Base-by-base conservation (phyloP, 768 basidiomycete genomes). In the Calocybe indica region DNA sequence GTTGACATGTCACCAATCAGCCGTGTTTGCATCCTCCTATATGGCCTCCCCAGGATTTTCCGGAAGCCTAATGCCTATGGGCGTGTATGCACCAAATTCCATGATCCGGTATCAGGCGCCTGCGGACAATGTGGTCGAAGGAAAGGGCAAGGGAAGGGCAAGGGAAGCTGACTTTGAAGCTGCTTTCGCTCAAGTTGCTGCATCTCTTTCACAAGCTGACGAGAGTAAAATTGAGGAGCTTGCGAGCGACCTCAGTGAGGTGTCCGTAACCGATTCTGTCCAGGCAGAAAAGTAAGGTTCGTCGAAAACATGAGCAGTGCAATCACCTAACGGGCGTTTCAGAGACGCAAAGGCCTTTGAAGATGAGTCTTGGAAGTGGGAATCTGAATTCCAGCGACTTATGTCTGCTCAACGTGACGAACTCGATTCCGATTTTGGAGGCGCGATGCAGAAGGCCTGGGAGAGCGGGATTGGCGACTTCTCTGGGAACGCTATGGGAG, bases 81-180 rank as follows among this genome's bases (percentile, higher is more conserved):
- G 65, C 14, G 67, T 69, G 66, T 67, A 66, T 45, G 64, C 65
- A 8, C 57, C 62, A 52, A 60, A 59, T 29, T 53, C 61, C 29
- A 55, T 58, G 28, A 57, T 65, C 14, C 50, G 58, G 59, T 64
- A 66, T 44, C 69, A 71, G 48, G 60, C 60, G 28, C 53, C 58
- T 50, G 59, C 62, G 54, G 31, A 60, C 12, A 54, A 56, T 22
- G 37, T 53, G 38, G 13, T 38, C 11, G 60, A 65, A 48, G 68
- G 58, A 5, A 80, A 83, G 56, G 87, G 82, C 10, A 97, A 95
- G 61, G 89, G 86, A 1, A 93, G 91, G 60, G 79, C 72, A 12
- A 74, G 78, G 47, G 85, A 90, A 45, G 79, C 77, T 4, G 89
- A 89, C 62, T 89, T 91, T 48, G 89, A 92, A 54, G 84, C 84